Evolutionary conservation across 2,329 filamentous ascomycete genomes (phyloP).

Genomic region (Fusarium sp.): DNA sequence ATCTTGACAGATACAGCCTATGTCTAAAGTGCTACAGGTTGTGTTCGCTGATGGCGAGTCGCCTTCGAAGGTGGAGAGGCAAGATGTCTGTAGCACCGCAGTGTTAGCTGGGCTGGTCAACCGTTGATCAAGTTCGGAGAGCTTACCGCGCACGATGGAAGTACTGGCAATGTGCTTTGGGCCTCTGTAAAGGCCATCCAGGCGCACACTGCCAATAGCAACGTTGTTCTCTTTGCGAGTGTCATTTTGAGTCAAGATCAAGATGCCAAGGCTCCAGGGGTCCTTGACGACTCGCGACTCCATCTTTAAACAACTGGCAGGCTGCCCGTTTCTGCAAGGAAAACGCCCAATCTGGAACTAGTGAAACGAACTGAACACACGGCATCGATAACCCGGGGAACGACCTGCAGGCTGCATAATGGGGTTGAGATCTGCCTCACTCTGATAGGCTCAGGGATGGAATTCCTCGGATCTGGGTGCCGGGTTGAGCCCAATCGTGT

Average conservation of each 20-base stretch:
- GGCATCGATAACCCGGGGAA: neutral
- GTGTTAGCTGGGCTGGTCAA: neutral
- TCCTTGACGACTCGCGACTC: neutral
- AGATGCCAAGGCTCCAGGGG: neutral
- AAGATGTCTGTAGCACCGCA: neutral
- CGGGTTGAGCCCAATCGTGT: neutral
- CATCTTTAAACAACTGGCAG: neutral
- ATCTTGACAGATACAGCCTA: neutral
- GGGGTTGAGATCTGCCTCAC: neutral
- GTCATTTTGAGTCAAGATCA: neutral
- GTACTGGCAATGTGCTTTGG: neutral
- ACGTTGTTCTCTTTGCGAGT: neutral
- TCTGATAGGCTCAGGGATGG: neutral
- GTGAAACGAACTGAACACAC: neutral
- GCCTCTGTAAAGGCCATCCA: neutral
- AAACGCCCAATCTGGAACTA: neutral
- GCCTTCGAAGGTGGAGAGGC: neutral
- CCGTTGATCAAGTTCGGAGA: neutral
- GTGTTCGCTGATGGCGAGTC: neutral
- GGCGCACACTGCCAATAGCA: neutral
- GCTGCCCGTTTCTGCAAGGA: neutral
- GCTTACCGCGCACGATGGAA: neutral
- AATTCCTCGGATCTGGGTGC: neutral
- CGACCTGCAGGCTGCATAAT: neutral
- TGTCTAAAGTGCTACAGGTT: neutral